These are phyloP conservation scores for Suillus ampliporus DNA, from an alignment of 768 basidiomycete species.

Conservation along the genomic window DNA sequence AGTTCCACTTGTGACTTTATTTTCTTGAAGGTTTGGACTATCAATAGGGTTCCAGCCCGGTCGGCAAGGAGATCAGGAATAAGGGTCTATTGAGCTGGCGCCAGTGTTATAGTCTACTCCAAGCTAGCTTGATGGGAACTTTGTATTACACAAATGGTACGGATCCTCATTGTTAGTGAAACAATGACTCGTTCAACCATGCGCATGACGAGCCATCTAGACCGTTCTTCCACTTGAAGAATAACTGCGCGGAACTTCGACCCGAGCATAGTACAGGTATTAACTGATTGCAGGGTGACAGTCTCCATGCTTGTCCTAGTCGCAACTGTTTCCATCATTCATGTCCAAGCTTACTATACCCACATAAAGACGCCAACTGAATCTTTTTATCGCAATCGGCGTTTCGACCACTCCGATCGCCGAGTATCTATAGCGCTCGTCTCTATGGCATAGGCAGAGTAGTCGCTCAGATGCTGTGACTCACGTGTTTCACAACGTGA, in stretches of 20 bases:
- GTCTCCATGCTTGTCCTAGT: neutral
- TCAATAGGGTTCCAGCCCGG: slow-evolving; percentile 53
- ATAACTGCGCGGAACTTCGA: neutral
- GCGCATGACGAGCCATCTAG: neutral
- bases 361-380: neutral
- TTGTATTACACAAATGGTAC: no score
- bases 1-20: slow-evolving; percentile 30
- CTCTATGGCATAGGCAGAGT: slow-evolving; percentile 1
- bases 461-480: slow-evolving; percentile 1
- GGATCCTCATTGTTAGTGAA: neutral
- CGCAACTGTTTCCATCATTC: slow-evolving; percentile 3
- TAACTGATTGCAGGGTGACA: slow-evolving; percentile 1
- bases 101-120: no score
- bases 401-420: neutral
- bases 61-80: slow-evolving; percentile 65
- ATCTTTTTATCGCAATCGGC: neutral
- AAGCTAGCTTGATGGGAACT: no score
- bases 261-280: neutral
- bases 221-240: neutral
- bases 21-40: slow-evolving; percentile 32
- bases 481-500: slow-evolving; percentile 21
- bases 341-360: neutral
- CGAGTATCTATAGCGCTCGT: slow-evolving; percentile 4
- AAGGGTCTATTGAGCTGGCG: neutral
- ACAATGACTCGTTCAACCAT: neutral